Base-by-base conservation (phyloP, 495 filamentous ascomycete species). In the Aspergillus baeticus region DNA sequence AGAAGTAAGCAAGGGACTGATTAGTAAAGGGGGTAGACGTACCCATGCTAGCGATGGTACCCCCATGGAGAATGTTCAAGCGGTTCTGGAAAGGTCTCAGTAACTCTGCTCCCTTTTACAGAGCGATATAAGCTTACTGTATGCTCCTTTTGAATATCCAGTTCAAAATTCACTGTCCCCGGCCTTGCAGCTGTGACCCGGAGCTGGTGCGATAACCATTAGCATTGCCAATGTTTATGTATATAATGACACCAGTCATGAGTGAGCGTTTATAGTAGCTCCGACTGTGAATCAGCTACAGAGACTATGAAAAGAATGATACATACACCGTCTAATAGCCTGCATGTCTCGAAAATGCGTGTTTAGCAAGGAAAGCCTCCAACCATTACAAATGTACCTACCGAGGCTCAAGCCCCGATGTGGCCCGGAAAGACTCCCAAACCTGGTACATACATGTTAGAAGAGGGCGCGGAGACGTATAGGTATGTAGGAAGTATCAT, bases 31-130 rank as follows among this genome's bases (percentile, higher is more conserved):
- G 7, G 33, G 3, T 15, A 41, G 14, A 33, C 67, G 46, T 77
- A 84, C 86, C 85, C 88, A 98, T 91, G 70, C 88, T 91, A 15
- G 94, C 93, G 63, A 98, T 92, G 15, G 94, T 95, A 35, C 93
- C 94, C 41, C 94, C 94, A 75, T 98, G 94, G 57, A 98, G 79
- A 47, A 91, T 96, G 44, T 84, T 86, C 8, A 98, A 79, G 18
- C 94, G 86, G 65, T 97, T 98, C 91, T 95, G 55, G 29, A 14
- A 1, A 20, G 8, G 53, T 14, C 49, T 59, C 22, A 59, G 51
- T 39, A 46, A 51, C 6, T 38, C 3, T 18, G 18, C 20, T 35
- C 18, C 23, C 5, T 15, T 0, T 6, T 21, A 51, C 17, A 34
- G 17, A 36, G 34, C 14, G 15, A 1, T 29, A 43, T 33, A 21